These are phyloP conservation scores for Aurifilum marmelostoma DNA, from an alignment of 2,329 filamentous ascomycete genomes.

Conservation along the genomic window DNA sequence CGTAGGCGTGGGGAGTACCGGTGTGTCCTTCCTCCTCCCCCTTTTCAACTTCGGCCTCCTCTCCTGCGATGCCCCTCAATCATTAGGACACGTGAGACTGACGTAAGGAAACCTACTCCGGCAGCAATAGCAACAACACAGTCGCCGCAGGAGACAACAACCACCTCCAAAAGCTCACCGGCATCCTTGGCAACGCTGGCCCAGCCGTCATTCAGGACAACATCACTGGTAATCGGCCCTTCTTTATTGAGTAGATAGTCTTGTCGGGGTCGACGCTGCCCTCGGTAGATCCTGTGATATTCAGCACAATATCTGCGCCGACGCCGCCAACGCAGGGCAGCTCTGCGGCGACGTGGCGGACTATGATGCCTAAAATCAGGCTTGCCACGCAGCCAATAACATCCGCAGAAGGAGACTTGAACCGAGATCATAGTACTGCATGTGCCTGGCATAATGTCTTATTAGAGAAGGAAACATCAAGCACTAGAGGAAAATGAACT, in stretches of 20 bases:
- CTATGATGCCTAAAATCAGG: conserved; percentile 43
- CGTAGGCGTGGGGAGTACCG: background rate
- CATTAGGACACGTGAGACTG: background rate
- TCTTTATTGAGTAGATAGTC: conserved; percentile 43
- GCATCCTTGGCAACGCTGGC: conserved; percentile 45
- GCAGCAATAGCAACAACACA: conserved; percentile 12
- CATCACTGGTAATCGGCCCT: conserved; percentile 37
- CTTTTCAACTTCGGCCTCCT: no score
- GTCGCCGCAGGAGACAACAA: conserved; percentile 23
- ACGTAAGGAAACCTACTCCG: background rate
- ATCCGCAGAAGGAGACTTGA: background rate
- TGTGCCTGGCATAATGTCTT: no score
- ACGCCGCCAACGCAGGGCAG: conserved; percentile 43
- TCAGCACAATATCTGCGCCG: conserved; percentile 50
- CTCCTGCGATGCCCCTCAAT: background rate
- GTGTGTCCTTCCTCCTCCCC: conserved; percentile 17
- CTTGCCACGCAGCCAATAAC: conserved; percentile 33
- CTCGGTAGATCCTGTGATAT: conserved; percentile 48
- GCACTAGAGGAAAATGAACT: no score
- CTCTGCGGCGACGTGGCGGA: conserved; percentile 38
- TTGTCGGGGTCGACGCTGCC: conserved; percentile 46
- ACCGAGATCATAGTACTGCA: no score
- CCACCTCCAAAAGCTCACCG: conserved; percentile 47
- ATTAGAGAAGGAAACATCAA: no score
- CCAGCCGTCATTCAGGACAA: conserved; percentile 43